phyloP scores from a whole-genome alignment of 352 stramenopile genomes.

The Pythium aristosporum region DNA sequence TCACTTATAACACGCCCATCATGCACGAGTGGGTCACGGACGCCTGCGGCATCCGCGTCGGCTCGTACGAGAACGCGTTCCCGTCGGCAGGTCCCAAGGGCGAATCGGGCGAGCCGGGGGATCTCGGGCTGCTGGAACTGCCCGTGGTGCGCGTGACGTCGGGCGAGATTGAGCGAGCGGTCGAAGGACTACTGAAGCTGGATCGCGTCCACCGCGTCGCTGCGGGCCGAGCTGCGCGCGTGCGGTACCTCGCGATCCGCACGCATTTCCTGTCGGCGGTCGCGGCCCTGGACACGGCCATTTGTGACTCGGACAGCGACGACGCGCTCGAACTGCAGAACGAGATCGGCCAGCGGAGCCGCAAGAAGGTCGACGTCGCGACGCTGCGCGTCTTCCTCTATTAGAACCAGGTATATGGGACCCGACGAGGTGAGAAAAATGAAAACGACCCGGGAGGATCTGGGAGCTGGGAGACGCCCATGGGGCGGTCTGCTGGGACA shows the following conservation, averaged over 20 bases:
- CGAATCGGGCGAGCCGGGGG: background rate
- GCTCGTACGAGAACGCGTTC: constrained; percentile 42
- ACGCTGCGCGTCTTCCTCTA: constrained; percentile 66
- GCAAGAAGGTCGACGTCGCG: constrained; percentile 55
- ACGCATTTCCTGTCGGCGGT: constrained; percentile 69
- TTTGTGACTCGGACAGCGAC: constrained; percentile 58
- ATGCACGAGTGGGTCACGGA: constrained; percentile 77
- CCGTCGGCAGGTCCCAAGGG: background rate
- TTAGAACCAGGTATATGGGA: constrained; percentile 19
- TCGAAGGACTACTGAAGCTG: constrained; percentile 44
- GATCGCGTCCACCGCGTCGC: constrained; percentile 58
- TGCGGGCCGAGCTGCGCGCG: constrained; percentile 46
- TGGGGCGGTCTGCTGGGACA: background rate
- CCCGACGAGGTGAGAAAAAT: constrained; percentile 9
- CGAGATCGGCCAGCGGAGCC: constrained; percentile 57
- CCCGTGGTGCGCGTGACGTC: constrained; percentile 48
- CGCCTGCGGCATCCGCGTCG: constrained; percentile 50
- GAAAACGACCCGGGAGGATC: background rate
- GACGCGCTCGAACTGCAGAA: constrained; percentile 44
- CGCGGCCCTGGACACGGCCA: constrained; percentile 55
- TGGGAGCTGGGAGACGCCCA: too few species aligned
- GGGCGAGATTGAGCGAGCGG: constrained; percentile 53
- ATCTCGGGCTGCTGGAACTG: constrained; percentile 31
- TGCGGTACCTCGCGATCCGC: constrained; percentile 59
- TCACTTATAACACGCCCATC: constrained; percentile 69